phyloP scores from a whole-genome alignment of 345 rosid species.

The Eucalyptus polybractea region DNA sequence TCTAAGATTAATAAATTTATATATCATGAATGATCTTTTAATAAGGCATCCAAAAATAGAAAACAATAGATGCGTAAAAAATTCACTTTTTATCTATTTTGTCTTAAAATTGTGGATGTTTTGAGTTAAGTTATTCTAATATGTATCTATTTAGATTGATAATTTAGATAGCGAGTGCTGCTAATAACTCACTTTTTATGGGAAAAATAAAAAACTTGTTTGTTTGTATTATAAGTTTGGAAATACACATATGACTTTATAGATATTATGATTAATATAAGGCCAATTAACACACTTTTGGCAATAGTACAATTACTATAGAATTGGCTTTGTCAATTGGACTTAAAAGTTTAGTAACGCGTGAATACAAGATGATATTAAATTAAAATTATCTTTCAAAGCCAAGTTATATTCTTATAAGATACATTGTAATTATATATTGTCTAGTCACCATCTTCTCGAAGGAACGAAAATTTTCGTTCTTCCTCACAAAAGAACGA shows the following conservation, averaged over 20 bases:
- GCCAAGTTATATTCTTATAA: background rate
- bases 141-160: background rate
- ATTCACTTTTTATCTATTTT: background rate
- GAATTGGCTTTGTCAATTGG: background rate
- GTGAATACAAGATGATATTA: background rate
- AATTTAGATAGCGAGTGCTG: background rate
- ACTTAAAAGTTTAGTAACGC: background rate
- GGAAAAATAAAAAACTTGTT: rapidly evolving
- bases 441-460: background rate
- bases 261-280: background rate
- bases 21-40: background rate
- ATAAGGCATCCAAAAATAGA: background rate
- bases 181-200: background rate
- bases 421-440: background rate
- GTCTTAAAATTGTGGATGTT: background rate
- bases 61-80: background rate
- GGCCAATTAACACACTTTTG: background rate
- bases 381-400: background rate
- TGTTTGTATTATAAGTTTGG: background rate
- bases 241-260: background rate
- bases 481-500: background rate
- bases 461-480: background rate
- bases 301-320: background rate
- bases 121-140: background rate
- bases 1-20: background rate